phyloP scores from a whole-genome alignment of 169 alveolate genomes.

The Plasmodium malariae region DNA sequence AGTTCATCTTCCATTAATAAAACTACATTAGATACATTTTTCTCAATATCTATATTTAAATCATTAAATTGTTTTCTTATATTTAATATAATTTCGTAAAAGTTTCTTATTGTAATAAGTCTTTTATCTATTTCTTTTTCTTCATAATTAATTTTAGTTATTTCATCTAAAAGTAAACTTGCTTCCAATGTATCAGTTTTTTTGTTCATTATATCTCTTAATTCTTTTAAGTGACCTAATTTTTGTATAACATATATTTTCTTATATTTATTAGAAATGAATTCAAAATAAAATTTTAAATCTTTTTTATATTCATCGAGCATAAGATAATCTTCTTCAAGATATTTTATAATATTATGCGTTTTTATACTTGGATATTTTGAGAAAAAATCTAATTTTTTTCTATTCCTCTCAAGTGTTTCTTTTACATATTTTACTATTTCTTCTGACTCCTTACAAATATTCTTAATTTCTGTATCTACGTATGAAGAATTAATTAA shows the following conservation, averaged over 20 bases:
- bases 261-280: neutral
- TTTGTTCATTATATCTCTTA: neutral
- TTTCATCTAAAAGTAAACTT: slow-evolving; percentile 19
- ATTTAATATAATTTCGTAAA: neutral
- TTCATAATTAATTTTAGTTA: neutral
- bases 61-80: neutral
- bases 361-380: slow-evolving; percentile 11
- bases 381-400: slow-evolving; percentile 5
- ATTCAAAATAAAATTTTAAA: neutral
- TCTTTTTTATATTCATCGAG: neutral
- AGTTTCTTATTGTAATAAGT: neutral
- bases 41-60: neutral
- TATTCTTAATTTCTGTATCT: neutral
- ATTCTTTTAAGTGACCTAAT: neutral
- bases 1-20: slow-evolving; percentile 5
- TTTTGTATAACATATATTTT: neutral
- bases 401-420: neutral
- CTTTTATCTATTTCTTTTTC: neutral
- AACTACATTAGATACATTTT: neutral
- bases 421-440: slow-evolving; percentile 6
- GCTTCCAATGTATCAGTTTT: neutral
- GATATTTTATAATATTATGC: neutral
- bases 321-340: neutral
- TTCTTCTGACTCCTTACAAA: slow-evolving; percentile 1
- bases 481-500: neutral